Evolutionary conservation across 768 basidiomycete genomes (phyloP).

Genomic region (Boletus fagicola): DNA sequence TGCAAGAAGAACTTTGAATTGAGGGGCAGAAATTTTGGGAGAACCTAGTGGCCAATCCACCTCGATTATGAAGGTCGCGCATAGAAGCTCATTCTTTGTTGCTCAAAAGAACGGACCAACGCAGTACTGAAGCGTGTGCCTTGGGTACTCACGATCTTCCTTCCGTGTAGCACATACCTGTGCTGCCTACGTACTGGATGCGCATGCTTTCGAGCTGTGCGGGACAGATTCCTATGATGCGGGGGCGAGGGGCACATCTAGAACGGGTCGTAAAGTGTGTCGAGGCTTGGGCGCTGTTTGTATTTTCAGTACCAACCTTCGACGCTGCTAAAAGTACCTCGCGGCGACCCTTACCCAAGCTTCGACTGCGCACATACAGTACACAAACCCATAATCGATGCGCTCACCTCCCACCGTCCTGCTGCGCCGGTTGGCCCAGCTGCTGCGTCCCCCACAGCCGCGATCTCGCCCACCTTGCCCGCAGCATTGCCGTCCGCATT

Average conservation of each 20-base stretch:
- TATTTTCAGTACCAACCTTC: constrained; percentile 5
- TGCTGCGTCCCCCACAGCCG: not conserved
- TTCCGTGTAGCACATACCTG: not conserved
- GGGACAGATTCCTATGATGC: constrained; percentile 69
- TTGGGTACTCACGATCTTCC: constrained; percentile 47
- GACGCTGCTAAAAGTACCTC: constrained; percentile 39
- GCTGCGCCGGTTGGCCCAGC: not conserved
- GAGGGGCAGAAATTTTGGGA: constrained; percentile 54
- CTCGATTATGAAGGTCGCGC: not conserved
- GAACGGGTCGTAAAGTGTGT: constrained; percentile 60
- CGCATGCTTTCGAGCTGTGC: constrained; percentile 75
- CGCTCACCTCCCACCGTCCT: constrained; percentile 36
- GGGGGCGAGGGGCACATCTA: constrained; percentile 63
- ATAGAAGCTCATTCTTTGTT: constrained; percentile 29
- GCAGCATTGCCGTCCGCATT: no score
- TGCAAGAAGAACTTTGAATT: constrained; percentile 67
- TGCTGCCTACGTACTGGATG: constrained; percentile 63
- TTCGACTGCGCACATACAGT: constrained; percentile 56
- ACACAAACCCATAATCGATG: constrained; percentile 47
- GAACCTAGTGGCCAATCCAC: constrained; percentile 48
- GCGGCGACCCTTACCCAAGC: constrained; percentile 51
- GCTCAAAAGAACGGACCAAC: no score
- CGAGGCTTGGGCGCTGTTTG: constrained; percentile 38
- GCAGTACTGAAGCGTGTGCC: no score
- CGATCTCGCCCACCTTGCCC: not conserved